phyloP scores from a whole-genome alignment of 2,329 filamentous ascomycete genomes.

The Nemania abortiva region DNA sequence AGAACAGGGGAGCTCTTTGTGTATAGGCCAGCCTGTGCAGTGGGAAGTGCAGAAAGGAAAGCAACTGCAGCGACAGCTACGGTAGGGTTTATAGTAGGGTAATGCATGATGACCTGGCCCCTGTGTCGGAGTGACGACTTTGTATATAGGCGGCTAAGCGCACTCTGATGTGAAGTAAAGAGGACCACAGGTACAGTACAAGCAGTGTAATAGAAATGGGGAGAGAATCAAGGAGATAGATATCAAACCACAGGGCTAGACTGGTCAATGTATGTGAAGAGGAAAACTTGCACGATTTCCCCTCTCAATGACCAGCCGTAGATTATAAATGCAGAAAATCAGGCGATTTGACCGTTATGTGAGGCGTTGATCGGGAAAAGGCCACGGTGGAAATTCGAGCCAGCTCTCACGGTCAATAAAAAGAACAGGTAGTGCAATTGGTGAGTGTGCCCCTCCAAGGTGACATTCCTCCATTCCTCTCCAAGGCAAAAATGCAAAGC shows the following conservation, averaged over 20 bases:
- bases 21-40: slow-evolving; percentile 79
- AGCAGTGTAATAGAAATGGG: not conserved
- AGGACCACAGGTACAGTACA: not conserved
- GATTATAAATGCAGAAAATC: slow-evolving; percentile 28
- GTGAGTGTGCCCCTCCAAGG: slow-evolving; percentile 32
- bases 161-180: slow-evolving; percentile 11
- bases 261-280: slow-evolving; percentile 20
- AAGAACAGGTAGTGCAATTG: slow-evolving; percentile 36
- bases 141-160: slow-evolving; percentile 15
- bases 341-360: slow-evolving; percentile 15
- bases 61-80: slow-evolving; percentile 69
- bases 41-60: slow-evolving; percentile 74
- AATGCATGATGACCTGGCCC: slow-evolving; percentile 60
- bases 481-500: slow-evolving; percentile 18
- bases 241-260: slow-evolving; percentile 37
- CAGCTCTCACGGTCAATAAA: slow-evolving; percentile 15
- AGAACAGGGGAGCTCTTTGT: slow-evolving; percentile 87
- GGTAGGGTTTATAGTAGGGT: slow-evolving; percentile 59
- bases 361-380: slow-evolving; percentile 50
- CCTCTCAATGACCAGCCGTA: slow-evolving; percentile 7
- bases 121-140: slow-evolving; percentile 18
- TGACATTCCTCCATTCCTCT: not conserved
- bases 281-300: not conserved
- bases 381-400: slow-evolving; percentile 58
- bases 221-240: not conserved